Evolutionary conservation across 2,329 filamentous ascomycete species (phyloP).

Genomic region (Aspergillus pseudonomiae): DNA sequence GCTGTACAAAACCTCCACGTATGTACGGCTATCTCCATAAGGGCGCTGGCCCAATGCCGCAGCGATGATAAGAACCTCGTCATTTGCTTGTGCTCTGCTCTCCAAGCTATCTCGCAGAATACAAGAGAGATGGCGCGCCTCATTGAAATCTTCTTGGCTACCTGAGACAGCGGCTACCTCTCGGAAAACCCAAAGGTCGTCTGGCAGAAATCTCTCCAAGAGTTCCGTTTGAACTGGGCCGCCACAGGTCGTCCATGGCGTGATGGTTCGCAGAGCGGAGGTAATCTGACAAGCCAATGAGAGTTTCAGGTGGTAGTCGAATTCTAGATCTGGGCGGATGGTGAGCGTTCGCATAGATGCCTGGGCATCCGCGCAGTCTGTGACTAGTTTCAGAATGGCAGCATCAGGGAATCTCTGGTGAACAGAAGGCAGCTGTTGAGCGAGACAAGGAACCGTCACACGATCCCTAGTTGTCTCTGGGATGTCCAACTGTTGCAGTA

Average conservation of each 20-base stretch:
- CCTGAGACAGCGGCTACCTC: slow-evolving; percentile 26
- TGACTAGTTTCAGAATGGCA: slow-evolving; percentile 12
- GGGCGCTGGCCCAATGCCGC: slow-evolving; percentile 19
- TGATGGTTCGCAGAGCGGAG: slow-evolving; percentile 25
- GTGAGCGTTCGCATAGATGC: slow-evolving; percentile 27
- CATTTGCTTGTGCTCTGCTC: slow-evolving; percentile 14
- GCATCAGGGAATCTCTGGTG: slow-evolving; percentile 19
- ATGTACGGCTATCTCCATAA: slow-evolving; percentile 5
- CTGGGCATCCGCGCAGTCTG: slow-evolving; percentile 22
- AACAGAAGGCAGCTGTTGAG: slow-evolving; percentile 23
- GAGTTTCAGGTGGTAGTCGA: slow-evolving; percentile 25
- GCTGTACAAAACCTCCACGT: slow-evolving; percentile 21
- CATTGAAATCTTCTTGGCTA: slow-evolving; percentile 19
- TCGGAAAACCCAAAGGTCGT: slow-evolving; percentile 24
- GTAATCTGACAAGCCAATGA: slow-evolving; percentile 29
- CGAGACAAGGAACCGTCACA: slow-evolving; percentile 22
- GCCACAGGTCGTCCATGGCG: slow-evolving; percentile 20
- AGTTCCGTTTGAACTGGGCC: slow-evolving; percentile 18
- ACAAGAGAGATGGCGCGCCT: slow-evolving; percentile 26
- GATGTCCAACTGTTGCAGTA: slow-evolving; percentile 20
- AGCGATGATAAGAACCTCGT: slow-evolving; percentile 23
- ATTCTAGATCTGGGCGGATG: slow-evolving; percentile 20
- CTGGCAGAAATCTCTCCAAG: slow-evolving; percentile 21
- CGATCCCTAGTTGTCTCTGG: slow-evolving; percentile 3
- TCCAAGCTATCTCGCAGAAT: slow-evolving; percentile 26